Conservation (phyloP, 1,284 basidiomycete genomes). For the Waitea zeae region DNA sequence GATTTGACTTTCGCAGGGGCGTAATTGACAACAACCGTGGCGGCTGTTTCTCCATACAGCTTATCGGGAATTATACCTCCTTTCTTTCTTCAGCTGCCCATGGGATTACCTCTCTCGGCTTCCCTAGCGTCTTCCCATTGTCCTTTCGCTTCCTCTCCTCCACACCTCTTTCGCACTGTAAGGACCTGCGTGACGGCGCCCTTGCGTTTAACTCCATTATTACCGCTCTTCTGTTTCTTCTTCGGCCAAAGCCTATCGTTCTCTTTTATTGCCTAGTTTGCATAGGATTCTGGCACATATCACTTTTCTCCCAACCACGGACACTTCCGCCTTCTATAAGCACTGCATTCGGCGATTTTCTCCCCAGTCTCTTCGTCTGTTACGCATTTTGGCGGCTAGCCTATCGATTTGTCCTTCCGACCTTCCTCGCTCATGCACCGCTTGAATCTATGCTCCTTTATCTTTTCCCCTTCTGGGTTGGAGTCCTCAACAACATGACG, state of each 20-base stretch:
- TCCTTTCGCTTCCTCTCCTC: slow-evolving; percentile 28
- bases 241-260: slow-evolving; percentile 58
- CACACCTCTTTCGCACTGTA: slow-evolving; percentile 37
- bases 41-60: slow-evolving; percentile 59
- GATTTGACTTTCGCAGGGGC: slow-evolving; percentile 28
- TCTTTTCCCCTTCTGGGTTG: slow-evolving; percentile 70
- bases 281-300: slow-evolving; percentile 80
- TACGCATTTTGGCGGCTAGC: slow-evolving; percentile 71
- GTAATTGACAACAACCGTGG: slow-evolving; percentile 46
- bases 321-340: slow-evolving; percentile 52
- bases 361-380: slow-evolving; percentile 64
- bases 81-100: slow-evolving; percentile 43
- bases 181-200: slow-evolving; percentile 51
- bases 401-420: slow-evolving; percentile 59
- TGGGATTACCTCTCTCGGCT: slow-evolving; percentile 56
- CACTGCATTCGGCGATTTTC: slow-evolving; percentile 56
- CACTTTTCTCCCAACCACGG: slow-evolving; percentile 65
- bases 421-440: slow-evolving; percentile 41
- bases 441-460: slow-evolving; percentile 64
- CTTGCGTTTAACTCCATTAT: slow-evolving; percentile 57
- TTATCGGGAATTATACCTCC: slow-evolving; percentile 55
- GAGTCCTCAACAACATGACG: slow-evolving; percentile 48
- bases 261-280: slow-evolving; percentile 66
- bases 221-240: slow-evolving; percentile 50
- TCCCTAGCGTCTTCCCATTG: slow-evolving; percentile 59